phyloP scores from a whole-genome alignment of 1,284 basidiomycete species.

The Cutaneotrichosporon mucoides region DNA sequence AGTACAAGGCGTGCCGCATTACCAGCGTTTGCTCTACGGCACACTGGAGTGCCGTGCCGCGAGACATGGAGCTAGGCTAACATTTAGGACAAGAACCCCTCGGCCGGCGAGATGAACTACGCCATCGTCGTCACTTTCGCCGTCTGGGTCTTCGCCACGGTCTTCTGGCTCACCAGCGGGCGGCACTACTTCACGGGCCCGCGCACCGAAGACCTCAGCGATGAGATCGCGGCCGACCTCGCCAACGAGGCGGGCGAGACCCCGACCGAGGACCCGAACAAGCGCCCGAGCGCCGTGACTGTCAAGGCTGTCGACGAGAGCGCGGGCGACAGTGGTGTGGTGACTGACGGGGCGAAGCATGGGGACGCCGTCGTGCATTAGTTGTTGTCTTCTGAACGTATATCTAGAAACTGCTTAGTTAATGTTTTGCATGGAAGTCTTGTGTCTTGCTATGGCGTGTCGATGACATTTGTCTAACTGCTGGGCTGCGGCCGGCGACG shows the following conservation, averaged over 20 bases:
- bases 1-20: neutral
- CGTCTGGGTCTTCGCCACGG: slow-evolving; percentile 38
- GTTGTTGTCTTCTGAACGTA: neutral
- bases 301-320: slow-evolving; percentile 3
- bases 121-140: slow-evolving; percentile 33
- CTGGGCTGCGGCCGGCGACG: no score
- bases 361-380: no score
- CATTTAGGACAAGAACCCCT: neutral
- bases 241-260: neutral
- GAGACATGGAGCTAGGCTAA: neutral
- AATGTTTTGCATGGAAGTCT: no score
- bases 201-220: slow-evolving; percentile 9
- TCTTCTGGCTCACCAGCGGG: slow-evolving; percentile 41
- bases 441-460: no score
- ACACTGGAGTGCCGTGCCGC: no score
- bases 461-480: no score
- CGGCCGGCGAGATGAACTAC: slow-evolving; percentile 37
- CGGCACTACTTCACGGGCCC: slow-evolving; percentile 37
- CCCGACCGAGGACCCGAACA: neutral
- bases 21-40: no score
- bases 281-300: neutral
- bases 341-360: no score
- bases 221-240: slow-evolving; percentile 7
- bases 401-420: neutral
- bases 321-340: neutral